phyloP scores from a whole-genome alignment of 805 yeast genomes.

The Nematodospora valgi region DNA sequence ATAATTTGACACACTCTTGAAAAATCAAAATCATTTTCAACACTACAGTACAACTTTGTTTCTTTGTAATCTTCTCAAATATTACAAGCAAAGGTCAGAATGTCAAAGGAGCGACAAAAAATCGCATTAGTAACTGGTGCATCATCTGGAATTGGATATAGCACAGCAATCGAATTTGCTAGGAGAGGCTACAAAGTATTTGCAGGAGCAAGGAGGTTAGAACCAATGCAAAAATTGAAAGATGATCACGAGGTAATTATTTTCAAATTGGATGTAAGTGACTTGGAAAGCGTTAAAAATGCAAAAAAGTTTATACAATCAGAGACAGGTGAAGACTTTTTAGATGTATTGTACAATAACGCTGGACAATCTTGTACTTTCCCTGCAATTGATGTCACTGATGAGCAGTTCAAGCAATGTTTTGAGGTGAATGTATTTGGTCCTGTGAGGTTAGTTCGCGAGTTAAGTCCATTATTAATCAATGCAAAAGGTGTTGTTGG shows the following conservation, averaged over 20 bases:
- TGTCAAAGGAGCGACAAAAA: too few species aligned
- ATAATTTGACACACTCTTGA: too few species aligned
- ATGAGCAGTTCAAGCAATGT: slow-evolving; percentile 48
- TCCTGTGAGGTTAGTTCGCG: slow-evolving; percentile 61
- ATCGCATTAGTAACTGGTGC: slow-evolving; percentile 57
- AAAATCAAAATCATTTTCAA: too few species aligned
- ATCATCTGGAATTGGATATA: slow-evolving; percentile 54
- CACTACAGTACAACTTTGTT: too few species aligned
- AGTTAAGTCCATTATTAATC: slow-evolving; percentile 52
- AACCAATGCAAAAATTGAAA: slow-evolving; percentile 52
- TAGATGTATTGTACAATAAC: slow-evolving; percentile 67
- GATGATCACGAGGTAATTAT: slow-evolving; percentile 43
- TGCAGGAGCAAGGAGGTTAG: slow-evolving; percentile 71
- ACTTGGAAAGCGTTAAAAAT: slow-evolving; percentile 42
- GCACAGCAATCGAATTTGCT: slow-evolving; percentile 48
- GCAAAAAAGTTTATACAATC: slow-evolving; percentile 41
- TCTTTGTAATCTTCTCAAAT: too few species aligned
- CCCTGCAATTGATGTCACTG: slow-evolving; percentile 65
- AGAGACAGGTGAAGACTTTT: slow-evolving; percentile 40
- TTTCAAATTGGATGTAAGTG: slow-evolving; percentile 56
- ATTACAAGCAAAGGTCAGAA: slow-evolving; percentile 8
- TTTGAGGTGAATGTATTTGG: slow-evolving; percentile 70
- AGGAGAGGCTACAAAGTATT: slow-evolving; percentile 55
- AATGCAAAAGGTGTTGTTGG: slow-evolving; percentile 66
- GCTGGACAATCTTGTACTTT: slow-evolving; percentile 75